Evolutionary conservation across 177 flowering plant species (phyloP).

Genomic region (Vitis hybrid): DNA sequence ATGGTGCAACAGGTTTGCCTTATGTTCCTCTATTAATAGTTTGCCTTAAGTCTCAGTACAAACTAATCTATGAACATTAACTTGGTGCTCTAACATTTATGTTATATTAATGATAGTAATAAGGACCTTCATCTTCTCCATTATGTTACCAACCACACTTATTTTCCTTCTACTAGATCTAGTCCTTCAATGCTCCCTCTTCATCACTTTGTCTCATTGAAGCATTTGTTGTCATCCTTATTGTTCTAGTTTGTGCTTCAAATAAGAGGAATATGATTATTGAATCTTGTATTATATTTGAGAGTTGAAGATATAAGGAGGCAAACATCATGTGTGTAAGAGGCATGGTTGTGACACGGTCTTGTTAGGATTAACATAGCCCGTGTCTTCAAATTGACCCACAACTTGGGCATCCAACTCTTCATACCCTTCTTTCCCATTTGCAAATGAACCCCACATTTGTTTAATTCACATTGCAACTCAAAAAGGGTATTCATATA

Average conservation of each 20-base stretch:
- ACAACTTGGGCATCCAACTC: conserved; percentile 69
- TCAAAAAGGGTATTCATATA: neutral
- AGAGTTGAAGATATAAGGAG: conserved; percentile 6
- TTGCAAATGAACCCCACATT: conserved; percentile 92
- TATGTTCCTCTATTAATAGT: conserved; percentile 67
- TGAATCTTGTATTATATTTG: neutral
- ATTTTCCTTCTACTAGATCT: conserved; percentile 71
- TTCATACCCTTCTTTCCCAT: conserved; percentile 81
- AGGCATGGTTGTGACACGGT: conserved; percentile 87
- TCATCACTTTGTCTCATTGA: conserved; percentile 72
- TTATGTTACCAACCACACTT: conserved; percentile 46
- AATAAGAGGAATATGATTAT: neutral
- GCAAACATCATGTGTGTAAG: conserved; percentile 82
- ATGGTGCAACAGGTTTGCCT: conserved; percentile 57
- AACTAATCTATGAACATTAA: conserved; percentile 80
- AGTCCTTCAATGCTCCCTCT: conserved; percentile 66
- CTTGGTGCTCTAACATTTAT: conserved; percentile 75
- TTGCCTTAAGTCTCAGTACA: conserved; percentile 71
- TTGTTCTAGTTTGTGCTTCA: conserved; percentile 69
- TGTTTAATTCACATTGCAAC: neutral
- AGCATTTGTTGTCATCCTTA: conserved; percentile 67
- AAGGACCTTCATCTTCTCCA: conserved; percentile 68
- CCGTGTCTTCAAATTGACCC: conserved; percentile 76
- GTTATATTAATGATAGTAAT: conserved; percentile 75
- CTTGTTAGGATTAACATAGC: conserved; percentile 70